Conservation (phyloP, 371 early-diverging fungal genomes). For the Smittium mucronatum region DNA sequence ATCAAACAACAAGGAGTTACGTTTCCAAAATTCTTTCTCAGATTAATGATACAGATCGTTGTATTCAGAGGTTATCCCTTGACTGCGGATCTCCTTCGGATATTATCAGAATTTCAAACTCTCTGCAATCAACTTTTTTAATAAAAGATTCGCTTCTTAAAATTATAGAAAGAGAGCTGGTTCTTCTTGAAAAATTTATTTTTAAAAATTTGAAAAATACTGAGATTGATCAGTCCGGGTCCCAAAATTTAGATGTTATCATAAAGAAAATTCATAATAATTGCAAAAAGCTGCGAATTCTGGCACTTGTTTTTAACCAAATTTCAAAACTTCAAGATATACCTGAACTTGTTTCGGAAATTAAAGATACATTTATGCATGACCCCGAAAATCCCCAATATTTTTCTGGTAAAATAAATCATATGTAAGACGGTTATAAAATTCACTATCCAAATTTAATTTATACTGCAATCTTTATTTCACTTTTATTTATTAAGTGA, state of each 20-base stretch:
- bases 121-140: slow-evolving; percentile 16
- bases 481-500: not conserved
- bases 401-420: not conserved
- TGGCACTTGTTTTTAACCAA: not conserved
- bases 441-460: no score
- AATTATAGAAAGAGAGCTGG: not conserved
- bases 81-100: slow-evolving; percentile 50
- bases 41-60: slow-evolving; percentile 56
- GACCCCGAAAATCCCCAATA: not conserved
- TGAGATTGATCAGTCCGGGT: no score
- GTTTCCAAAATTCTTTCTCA: slow-evolving; percentile 37
- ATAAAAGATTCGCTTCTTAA: slow-evolving; percentile 17
- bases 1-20: slow-evolving; percentile 37
- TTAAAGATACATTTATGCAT: not conserved
- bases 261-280: not conserved
- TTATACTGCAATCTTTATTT: no score
- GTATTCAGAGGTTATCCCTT: slow-evolving; percentile 52
- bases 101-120: slow-evolving; percentile 42
- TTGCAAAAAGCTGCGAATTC: not conserved
- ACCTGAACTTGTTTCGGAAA: not conserved
- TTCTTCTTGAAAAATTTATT: not conserved
- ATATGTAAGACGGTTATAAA: no score
- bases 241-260: not conserved
- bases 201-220: no score
- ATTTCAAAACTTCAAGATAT: not conserved